Evolutionary conservation across 2,329 filamentous ascomycete genomes (phyloP).

Genomic region (Ophiostoma sp.): DNA sequence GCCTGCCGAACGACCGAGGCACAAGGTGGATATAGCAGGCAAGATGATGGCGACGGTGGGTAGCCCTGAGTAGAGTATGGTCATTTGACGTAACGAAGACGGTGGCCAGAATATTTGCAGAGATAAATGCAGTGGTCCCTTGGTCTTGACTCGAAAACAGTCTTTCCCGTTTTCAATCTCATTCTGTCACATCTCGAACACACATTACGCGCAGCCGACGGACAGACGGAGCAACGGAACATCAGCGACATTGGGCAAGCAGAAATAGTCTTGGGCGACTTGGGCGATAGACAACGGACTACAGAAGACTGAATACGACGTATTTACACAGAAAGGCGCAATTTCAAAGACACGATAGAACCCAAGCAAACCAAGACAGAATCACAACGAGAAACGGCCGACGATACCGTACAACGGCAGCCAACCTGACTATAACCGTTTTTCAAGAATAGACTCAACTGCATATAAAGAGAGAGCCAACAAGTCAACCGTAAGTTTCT

Average conservation of each 20-base stretch:
- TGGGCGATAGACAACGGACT: not conserved
- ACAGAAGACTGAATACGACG: not conserved
- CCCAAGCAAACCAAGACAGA: not conserved
- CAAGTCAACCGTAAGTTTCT: not conserved
- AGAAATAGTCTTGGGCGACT: not conserved
- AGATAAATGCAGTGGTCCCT: not conserved
- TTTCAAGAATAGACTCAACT: not conserved
- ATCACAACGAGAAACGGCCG: not conserved
- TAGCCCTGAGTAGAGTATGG: not conserved
- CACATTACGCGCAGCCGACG: not conserved
- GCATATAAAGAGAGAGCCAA: not conserved
- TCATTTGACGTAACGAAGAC: not conserved
- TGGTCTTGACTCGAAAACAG: not conserved
- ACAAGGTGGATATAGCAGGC: conserved; percentile 17
- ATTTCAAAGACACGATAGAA: not conserved
- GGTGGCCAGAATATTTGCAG: not conserved
- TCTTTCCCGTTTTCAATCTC: not conserved
- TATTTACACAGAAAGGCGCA: not conserved
- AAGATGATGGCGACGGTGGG: not conserved
- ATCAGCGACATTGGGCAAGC: not conserved
- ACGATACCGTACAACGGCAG: not conserved
- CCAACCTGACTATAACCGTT: not conserved
- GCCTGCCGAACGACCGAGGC: conserved; percentile 27
- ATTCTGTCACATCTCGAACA: conserved; percentile 1
- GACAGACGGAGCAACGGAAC: not conserved